phyloP scores from a whole-genome alignment of 352 stramenopile genomes.

The Pythium plurisporium region DNA sequence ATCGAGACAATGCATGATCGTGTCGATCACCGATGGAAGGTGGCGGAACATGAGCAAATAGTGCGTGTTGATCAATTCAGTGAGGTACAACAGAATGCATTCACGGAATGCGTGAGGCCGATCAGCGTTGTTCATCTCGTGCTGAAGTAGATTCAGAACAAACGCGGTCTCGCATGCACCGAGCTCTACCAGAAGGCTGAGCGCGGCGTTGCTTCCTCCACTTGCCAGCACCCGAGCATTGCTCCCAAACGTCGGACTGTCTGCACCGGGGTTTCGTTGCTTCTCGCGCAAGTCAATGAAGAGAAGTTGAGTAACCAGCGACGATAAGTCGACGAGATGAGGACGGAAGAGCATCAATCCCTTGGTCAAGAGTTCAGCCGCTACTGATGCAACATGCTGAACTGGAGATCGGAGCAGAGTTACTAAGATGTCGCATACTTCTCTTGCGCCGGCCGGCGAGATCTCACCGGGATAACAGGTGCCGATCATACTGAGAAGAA shows the following conservation, averaged over 20 bases:
- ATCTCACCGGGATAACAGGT: conserved; percentile 83
- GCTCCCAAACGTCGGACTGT: conserved; percentile 36
- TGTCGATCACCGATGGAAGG: conserved; percentile 77
- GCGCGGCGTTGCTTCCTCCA: conserved; percentile 61
- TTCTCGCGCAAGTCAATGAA: conserved; percentile 77
- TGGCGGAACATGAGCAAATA: conserved; percentile 84
- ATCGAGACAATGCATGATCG: conserved; percentile 80
- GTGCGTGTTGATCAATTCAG: conserved; percentile 78
- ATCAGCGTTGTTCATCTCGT: conserved; percentile 81
- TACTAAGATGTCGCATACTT: conserved; percentile 81
- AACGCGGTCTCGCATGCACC: conserved; percentile 76
- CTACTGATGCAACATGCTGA: conserved; percentile 58
- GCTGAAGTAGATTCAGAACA: conserved; percentile 66
- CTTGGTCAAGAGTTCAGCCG: conserved; percentile 75
- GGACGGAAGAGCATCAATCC: conserved; percentile 80
- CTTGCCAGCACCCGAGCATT: conserved; percentile 40
- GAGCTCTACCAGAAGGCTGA: conserved; percentile 75
- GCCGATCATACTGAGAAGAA: conserved; percentile 82
- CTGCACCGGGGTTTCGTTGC: conserved; percentile 34
- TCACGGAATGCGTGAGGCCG: conserved; percentile 64
- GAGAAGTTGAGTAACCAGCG: conserved; percentile 63
- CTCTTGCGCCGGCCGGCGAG: conserved; percentile 57
- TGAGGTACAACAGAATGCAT: conserved; percentile 73
- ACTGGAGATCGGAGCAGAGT: conserved; percentile 50
- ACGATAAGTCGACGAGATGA: conserved; percentile 76